Base-by-base conservation (phyloP, 2,329 filamentous ascomycete species). In the Beauveria australis region DNA sequence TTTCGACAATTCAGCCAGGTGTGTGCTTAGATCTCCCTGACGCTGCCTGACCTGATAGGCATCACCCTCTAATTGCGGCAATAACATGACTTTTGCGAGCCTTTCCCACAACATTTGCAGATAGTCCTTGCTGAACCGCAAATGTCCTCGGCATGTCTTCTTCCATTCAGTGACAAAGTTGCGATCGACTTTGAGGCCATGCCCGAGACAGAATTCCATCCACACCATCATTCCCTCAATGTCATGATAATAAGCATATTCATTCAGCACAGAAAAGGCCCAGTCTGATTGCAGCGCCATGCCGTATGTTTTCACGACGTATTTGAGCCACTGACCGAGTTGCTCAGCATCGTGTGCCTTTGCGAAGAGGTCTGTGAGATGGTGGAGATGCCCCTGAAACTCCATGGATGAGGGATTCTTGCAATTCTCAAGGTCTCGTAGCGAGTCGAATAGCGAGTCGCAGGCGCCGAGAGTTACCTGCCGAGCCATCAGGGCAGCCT, bases 181-280 rank as follows among this genome's bases (percentile, higher is more conserved):
- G n/a, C 70, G 64, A 28, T 72, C 67, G 53, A 71, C 64, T 33
- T 64, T 62, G 14, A 73, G 60, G 2, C 71, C 70, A 28, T 64
- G 64, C 10, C 67, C 63, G 30, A 65, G 61, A 48, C 72, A 74
- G 46, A 71, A 74, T 19, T 68, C 65, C 1, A 75, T 64, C 73
- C 73, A 75, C 1, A 63, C 59, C 46, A 69, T 63, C 51, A 72
- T 66, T 1, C 64, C 61, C 5, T 70, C 64, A 1, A 67, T 51
- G 26, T 73, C 66, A 14, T 68, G 71, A n/a, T 62, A 66, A 22
- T 67, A 63, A 9, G 71, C 70, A 57, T 74, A 66, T 6, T 61
- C 62, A 16, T 74, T 69, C 41, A 74, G 63, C 4, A 75, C 68
- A 9, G 66, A 59, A 58, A 69, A 68, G 3, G 69, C 67, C 60